These are phyloP conservation scores for Tephrocybe sp. DNA, from an alignment of 768 basidiomycete genomes.

Conservation along the genomic window DNA sequence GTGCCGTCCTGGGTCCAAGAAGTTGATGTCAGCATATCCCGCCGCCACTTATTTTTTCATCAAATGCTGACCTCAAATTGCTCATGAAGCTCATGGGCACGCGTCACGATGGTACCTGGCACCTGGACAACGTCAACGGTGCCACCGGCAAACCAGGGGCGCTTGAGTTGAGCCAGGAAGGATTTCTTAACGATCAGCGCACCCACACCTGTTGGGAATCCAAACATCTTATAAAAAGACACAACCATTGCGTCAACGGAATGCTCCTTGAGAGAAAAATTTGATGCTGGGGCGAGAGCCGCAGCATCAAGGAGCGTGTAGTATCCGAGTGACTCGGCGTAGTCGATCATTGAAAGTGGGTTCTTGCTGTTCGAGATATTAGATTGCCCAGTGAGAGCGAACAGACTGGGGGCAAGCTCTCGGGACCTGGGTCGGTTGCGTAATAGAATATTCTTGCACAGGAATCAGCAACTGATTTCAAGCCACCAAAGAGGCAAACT, in stretches of 20 bases:
- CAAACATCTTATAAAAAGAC: slow-evolving; percentile 91
- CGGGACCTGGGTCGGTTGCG: slow-evolving; percentile 44
- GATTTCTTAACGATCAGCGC: slow-evolving; percentile 73
- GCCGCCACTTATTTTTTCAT: not conserved
- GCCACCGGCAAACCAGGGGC: slow-evolving; percentile 86
- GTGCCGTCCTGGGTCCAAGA: slow-evolving; percentile 65
- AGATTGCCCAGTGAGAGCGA: slow-evolving; percentile 77
- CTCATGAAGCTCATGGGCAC: slow-evolving; percentile 57
- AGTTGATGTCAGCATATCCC: not conserved
- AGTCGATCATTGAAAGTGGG: slow-evolving; percentile 57
- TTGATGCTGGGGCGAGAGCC: slow-evolving; percentile 71
- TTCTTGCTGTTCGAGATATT: slow-evolving; percentile 79
- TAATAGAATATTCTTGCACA: slow-evolving; percentile 50
- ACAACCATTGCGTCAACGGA: slow-evolving; percentile 81
- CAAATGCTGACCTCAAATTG: slow-evolving; percentile 65
- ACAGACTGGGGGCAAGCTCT: slow-evolving; percentile 52
- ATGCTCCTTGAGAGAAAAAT: slow-evolving; percentile 59
- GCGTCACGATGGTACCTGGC: slow-evolving; percentile 67
- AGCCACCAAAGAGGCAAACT: not conserved
- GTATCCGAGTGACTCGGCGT: slow-evolving; percentile 70
- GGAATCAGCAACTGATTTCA: slow-evolving; percentile 22
- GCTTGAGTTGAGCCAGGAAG: slow-evolving; percentile 55
- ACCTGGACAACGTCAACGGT: slow-evolving; percentile 83
- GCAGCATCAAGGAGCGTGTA: slow-evolving; percentile 79
- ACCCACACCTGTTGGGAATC: slow-evolving; percentile 83